A percentile compares a stretch with the other conserved stretches of the same genome.
Conservation (phyloP, 257 asterid genomes). For the Agastache rugosa region DNA sequence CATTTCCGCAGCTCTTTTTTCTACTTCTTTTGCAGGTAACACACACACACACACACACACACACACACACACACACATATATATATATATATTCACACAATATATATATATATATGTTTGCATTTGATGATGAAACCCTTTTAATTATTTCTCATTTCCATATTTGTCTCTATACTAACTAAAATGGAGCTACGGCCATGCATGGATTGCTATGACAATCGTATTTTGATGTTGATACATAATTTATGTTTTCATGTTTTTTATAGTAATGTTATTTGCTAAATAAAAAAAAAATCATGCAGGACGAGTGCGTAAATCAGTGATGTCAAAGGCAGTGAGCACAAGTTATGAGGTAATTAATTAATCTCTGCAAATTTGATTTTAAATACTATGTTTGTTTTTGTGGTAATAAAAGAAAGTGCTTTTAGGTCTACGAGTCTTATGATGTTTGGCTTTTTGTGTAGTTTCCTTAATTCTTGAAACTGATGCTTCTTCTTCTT, state of each 20-base stretch:
- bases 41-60: no score
- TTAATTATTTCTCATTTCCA: not conserved
- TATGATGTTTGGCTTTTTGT: conserved; percentile 6
- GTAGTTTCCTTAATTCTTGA: conserved; percentile 1
- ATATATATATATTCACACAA: not conserved
- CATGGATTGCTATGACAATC: not conserved
- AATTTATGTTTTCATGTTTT: not conserved
- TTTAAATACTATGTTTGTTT: not conserved
- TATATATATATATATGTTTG: not conserved
- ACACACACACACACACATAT: no score
- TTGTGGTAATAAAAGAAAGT: not conserved
- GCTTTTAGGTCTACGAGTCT: not conserved
- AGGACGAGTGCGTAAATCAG: conserved; percentile 43
- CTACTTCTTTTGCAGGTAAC: conserved; percentile 76
- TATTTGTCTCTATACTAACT: not conserved
- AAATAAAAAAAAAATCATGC: conserved; percentile 17
- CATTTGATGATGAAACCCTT: conserved; percentile 12
- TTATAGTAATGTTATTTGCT: not conserved
- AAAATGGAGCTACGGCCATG: conserved; percentile 10
- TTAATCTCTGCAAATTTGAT: not conserved
- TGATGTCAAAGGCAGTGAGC: conserved; percentile 30
- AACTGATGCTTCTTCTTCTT: conserved; percentile 12
- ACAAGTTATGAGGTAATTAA: conserved; percentile 37
- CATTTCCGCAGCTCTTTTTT: conserved; percentile 58
- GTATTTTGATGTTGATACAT: not conserved